These are phyloP conservation scores for Clonostachys chloroleuca DNA, from an alignment of 2,329 filamentous ascomycete genomes.

Conservation along the genomic window DNA sequence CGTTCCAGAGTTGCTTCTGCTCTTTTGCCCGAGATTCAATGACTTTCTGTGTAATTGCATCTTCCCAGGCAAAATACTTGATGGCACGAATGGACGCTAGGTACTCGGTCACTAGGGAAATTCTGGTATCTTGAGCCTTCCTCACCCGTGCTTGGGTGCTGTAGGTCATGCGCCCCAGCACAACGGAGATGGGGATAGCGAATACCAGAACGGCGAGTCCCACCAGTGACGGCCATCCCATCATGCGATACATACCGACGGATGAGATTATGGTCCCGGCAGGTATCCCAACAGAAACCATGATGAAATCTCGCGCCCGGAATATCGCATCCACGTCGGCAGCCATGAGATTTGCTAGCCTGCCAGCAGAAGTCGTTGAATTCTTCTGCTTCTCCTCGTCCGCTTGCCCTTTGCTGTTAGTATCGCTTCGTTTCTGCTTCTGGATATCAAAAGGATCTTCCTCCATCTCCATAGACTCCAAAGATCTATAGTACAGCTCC, in stretches of 20 bases:
- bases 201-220: constrained; percentile 42
- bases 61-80: constrained; percentile 60
- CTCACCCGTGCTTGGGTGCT: constrained; percentile 46
- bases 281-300: constrained; percentile 38
- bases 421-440: constrained; percentile 6
- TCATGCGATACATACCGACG: constrained; percentile 43
- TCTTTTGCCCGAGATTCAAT: constrained; percentile 43
- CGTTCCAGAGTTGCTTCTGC: constrained; percentile 48
- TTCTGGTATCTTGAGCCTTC: constrained; percentile 49
- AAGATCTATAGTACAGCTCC: constrained; percentile 51
- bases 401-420: constrained; percentile 11
- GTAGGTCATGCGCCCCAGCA: constrained; percentile 44
- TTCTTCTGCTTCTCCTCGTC: constrained; percentile 15
- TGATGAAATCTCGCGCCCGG: constrained; percentile 44
- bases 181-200: constrained; percentile 42
- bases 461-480: constrained; percentile 51
- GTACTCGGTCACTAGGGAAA: constrained; percentile 55
- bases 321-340: constrained; percentile 53
- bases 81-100: constrained; percentile 52
- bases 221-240: constrained; percentile 51
- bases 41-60: constrained; percentile 44
- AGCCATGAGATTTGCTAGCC: constrained; percentile 53
- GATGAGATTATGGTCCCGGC: constrained; percentile 41
- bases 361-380: constrained; percentile 39
- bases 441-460: constrained; percentile 39